Percentiles rank a stretch among this genome's conserved stretches.
Evolutionary conservation across 345 rosid species (phyloP).

Genomic region (Durio zibethinus): DNA sequence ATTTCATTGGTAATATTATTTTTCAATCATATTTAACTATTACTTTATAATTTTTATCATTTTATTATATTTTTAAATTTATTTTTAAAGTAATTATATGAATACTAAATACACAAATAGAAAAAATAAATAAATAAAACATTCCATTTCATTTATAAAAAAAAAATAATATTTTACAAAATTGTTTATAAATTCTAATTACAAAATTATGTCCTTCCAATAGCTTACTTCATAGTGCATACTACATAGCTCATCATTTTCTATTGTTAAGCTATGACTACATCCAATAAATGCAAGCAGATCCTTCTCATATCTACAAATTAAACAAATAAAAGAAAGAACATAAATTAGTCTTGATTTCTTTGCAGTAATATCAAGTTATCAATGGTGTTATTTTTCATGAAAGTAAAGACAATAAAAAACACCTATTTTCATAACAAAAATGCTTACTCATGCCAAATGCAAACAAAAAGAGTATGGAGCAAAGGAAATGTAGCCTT

Average conservation of each 20-base stretch:
- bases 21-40: too few relatives aligned
- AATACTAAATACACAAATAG: too few relatives aligned
- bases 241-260: constrained; percentile 65
- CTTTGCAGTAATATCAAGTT: background rate
- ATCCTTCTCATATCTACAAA: constrained; percentile 84
- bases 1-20: too few relatives aligned
- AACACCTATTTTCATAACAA: background rate
- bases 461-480: background rate
- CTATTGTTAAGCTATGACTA: constrained; percentile 73
- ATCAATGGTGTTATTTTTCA: background rate
- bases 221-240: constrained; percentile 70
- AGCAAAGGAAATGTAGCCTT: background rate
- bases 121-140: too few relatives aligned
- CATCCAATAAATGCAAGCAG: constrained; percentile 99
- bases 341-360: background rate
- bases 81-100: too few relatives aligned
- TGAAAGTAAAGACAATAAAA: background rate
- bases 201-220: too few relatives aligned
- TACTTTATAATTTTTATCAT: too few relatives aligned
- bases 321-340: background rate
- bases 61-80: too few relatives aligned
- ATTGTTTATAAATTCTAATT: too few relatives aligned
- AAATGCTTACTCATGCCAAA: background rate
- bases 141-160: too few relatives aligned
- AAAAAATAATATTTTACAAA: too few relatives aligned